Base-by-base conservation (phyloP, 2,329 filamentous ascomycete genomes). In the Pseudopithomyces maydicus region DNA sequence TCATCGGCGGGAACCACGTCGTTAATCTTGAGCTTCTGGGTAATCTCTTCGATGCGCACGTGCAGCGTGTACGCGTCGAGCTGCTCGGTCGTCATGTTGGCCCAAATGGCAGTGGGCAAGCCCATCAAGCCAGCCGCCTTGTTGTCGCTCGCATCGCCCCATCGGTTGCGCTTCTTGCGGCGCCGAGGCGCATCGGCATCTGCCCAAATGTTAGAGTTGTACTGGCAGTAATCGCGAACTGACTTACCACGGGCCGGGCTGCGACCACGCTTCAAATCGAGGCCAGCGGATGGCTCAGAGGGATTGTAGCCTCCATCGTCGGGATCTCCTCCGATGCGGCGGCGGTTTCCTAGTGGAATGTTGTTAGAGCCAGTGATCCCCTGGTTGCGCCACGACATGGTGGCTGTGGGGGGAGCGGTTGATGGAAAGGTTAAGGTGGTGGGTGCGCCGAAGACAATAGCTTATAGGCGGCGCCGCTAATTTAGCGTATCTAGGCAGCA, bases 361-460 rank as follows among this genome's bases (percentile, higher is more conserved):
- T 97, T 98, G 80, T 99, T 99, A 43, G 96, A 98, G 51, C 95
- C 95, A 19, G 95, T 99, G 75, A 97, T 96, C 68, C 95, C 95
- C 72, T 86, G 83, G 63, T 83, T 85, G 72, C 86, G 83, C 85
- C 86, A 88, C 75, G 86, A 79, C 86, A 88, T 88, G 41, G 44
- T 79, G 63, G 55, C 56, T 32, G 32, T 33, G 59, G 54, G 59
- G 47, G 43, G 55, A n/a, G n/a, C n/a, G 39, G 62, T 55, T 57
- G 60, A 45, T 49, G 42, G 35, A 33, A 35, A 29, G 47, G 47
- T 39, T 39, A 39, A 33, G 47, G 35, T 22, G 17, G 20, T 12
- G 35, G 35, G 15, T 41, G 47, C 12, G 35, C 22, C 35, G 47
- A 23, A 50, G 32, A 57, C 49, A 32, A 53, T n/a, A 57, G 48